Evolutionary conservation across 164 flowering plant species (phyloP).

Genomic region (Magnolia sinica): DNA sequence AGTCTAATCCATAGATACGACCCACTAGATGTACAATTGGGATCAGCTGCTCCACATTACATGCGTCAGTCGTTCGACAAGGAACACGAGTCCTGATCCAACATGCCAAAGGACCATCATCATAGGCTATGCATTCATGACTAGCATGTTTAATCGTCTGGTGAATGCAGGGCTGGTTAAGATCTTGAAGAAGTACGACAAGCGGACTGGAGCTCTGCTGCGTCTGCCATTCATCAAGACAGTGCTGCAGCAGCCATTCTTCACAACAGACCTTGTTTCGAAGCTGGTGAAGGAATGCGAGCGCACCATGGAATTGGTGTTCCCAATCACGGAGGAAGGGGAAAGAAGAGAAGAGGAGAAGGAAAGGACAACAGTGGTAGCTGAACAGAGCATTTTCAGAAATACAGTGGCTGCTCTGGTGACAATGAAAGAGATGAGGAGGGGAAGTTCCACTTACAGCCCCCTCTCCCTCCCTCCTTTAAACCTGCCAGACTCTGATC

Average conservation of each 20-base stretch:
- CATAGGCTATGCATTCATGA: no score
- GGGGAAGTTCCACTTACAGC: constrained; percentile 78
- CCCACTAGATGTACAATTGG: background rate
- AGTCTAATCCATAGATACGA: no score
- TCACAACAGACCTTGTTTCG: constrained; percentile 61
- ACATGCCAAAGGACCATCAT: no score
- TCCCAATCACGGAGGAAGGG: constrained; percentile 26
- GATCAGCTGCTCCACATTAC: background rate
- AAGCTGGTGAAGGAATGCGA: constrained; percentile 79
- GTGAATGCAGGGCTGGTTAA: constrained; percentile 60
- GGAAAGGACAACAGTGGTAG: constrained; percentile 15
- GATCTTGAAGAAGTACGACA: constrained; percentile 90
- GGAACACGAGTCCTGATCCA: no score
- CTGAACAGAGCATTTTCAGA: constrained; percentile 55
- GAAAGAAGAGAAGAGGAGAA: background rate
- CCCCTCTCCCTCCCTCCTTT: constrained; percentile 78
- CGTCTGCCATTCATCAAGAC: constrained; percentile 68
- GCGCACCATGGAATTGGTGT: constrained; percentile 50
- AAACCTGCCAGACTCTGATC: constrained; percentile 50
- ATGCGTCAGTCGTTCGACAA: background rate
- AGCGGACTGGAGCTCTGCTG: constrained; percentile 65
- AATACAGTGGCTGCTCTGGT: constrained; percentile 68
- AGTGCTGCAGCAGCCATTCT: constrained; percentile 75
- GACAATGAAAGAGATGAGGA: constrained; percentile 75
- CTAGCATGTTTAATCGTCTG: background rate